Evolutionary conservation across 1,139 yeast genomes (phyloP).

Genomic region (Lodderomyces orthopsilosis): DNA sequence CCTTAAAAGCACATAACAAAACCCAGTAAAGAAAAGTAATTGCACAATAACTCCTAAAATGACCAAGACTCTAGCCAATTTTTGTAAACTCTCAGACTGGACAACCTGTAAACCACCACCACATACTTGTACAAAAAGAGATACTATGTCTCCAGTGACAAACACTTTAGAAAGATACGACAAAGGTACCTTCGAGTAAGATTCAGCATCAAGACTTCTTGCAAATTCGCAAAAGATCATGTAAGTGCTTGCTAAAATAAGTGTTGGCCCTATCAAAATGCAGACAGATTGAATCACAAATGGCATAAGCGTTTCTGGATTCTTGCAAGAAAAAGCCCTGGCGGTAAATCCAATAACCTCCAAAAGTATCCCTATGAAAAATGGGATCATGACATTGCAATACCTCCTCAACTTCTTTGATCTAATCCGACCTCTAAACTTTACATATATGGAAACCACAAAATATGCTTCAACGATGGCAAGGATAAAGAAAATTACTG

Average conservation of each 20-base stretch:
- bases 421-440: background rate
- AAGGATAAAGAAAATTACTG: background rate
- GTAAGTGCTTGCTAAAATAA: constrained; percentile 1
- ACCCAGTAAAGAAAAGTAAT: background rate
- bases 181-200: background rate
- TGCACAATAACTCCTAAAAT: background rate
- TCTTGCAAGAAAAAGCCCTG: background rate
- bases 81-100: background rate
- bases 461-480: background rate
- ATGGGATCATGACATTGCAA: background rate
- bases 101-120: constrained; percentile 1
- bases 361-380: background rate
- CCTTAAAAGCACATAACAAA: background rate
- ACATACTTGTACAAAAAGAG: background rate
- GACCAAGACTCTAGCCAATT: background rate
- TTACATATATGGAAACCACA: background rate
- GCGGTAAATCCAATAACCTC: background rate
- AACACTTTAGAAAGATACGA: background rate
- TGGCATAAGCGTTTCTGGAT: background rate
- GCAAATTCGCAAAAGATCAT: constrained; percentile 1
- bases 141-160: constrained; percentile 1
- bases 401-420: background rate
- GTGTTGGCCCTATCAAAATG: constrained; percentile 1
- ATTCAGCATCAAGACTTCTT: background rate
- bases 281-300: background rate